Base-by-base conservation (phyloP, 2,329 filamentous ascomycete genomes). In the Ploettnerulaceae sp. region DNA sequence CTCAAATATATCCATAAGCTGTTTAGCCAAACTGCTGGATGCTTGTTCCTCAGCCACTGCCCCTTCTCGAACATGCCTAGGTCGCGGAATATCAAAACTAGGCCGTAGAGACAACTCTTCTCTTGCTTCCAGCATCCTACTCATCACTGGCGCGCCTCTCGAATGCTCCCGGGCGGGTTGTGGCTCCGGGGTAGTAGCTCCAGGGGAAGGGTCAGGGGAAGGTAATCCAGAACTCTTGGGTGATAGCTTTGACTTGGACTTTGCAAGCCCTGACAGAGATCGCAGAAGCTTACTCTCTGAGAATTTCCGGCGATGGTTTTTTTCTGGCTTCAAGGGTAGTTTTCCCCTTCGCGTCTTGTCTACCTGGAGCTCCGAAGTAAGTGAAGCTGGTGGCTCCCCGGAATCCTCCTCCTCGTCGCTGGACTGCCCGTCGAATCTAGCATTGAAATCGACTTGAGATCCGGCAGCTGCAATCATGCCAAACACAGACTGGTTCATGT, bases 401-500 rank as follows among this genome's bases (percentile, higher is more conserved):
- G 56, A 48, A 4, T 61, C 60, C 31, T 64, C 61, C 28, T 65
- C 62, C 54, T 89, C 89, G 57, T 91, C 89, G 57, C 87, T 93
- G 31, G 85, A 89, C 55, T 85, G 74, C 39, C 71, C 84, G 61
- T 89, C 85, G 65, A 93, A 91, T 28, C 86, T 79, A 49, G 86
- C 77, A 65, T 87, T 83, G 62, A 94, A 89, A 67, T 94, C 85
- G 41, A 86, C 82, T 49, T 81, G 81, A 22, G 88, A 90, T 5
- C 89, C 88, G 28, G 89, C 89, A 12, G 89, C 88, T 5, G 90
- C 87, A 56, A 97, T 90, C 68, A 97, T 79, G 44, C 89, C 89
- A 65, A 96, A 95, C 45, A 97, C 83, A 55, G 88, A 94, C 72
- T 95, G 90, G 66, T 95, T 93, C 82, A 95, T 88, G 18, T 55